A percentile compares a stretch with the other conserved stretches of the same genome.
Conservation (phyloP, 2,329 filamentous ascomycete genomes). For the Pestalotiopsis sp. region DNA sequence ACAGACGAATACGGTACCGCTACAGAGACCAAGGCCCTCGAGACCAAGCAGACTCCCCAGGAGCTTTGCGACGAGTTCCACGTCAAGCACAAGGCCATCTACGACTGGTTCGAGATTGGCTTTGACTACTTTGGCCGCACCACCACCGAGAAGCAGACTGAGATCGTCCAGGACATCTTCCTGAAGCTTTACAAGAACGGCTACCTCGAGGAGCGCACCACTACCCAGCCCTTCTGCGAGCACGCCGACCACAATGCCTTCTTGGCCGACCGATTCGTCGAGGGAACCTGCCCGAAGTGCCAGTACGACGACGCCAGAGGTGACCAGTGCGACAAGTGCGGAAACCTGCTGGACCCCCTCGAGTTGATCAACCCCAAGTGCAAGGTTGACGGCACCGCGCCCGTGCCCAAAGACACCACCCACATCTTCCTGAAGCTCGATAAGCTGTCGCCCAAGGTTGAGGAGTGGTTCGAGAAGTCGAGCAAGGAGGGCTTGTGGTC, state of each 20-base stretch:
- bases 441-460: conserved; percentile 75
- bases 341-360: conserved; percentile 39
- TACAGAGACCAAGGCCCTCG: conserved; percentile 92
- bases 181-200: conserved; percentile 84
- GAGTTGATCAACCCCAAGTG: conserved; percentile 80
- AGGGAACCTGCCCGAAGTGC: conserved; percentile 78
- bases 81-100: conserved; percentile 73
- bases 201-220: conserved; percentile 83
- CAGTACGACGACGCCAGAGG: conserved; percentile 65
- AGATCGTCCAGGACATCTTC: conserved; percentile 93
- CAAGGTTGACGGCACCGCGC: conserved; percentile 85
- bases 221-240: conserved; percentile 89
- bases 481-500: conserved; percentile 78
- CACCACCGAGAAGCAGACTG: conserved; percentile 83
- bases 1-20: conserved; percentile 96
- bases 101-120: conserved; percentile 93
- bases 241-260: conserved; percentile 65
- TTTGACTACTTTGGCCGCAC: conserved; percentile 97
- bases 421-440: conserved; percentile 90
- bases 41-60: conserved; percentile 75
- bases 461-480: conserved; percentile 75
- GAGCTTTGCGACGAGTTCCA: conserved; percentile 93
- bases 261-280: conserved; percentile 84
- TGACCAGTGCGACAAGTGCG: conserved; percentile 35
- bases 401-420: conserved; percentile 80